These are phyloP conservation scores for Trypanosoma theileri DNA, from an alignment of 208 protist species.

Conservation along the genomic window DNA sequence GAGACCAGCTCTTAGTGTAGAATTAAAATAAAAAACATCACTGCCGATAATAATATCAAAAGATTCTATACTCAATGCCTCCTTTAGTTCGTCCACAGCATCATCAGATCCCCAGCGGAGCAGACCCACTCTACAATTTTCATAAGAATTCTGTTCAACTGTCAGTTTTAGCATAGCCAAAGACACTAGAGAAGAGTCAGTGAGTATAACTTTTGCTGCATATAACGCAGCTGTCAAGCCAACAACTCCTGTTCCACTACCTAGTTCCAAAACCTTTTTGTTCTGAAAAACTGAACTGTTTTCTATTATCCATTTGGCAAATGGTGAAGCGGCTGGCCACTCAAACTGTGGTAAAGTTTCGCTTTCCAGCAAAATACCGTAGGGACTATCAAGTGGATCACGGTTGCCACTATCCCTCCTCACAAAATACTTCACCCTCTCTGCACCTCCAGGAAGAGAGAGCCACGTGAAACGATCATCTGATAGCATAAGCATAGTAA, in stretches of 20 bases:
- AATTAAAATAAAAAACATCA: slow-evolving; percentile 69
- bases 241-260: slow-evolving; percentile 52
- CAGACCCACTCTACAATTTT: slow-evolving; percentile 29
- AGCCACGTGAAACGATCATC: slow-evolving; percentile 19
- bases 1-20: slow-evolving; percentile 35
- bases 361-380: slow-evolving; percentile 26
- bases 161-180: slow-evolving; percentile 43
- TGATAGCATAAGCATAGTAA: slow-evolving; percentile 2
- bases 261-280: slow-evolving; percentile 59
- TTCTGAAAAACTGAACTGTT: slow-evolving; percentile 30
- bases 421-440: neutral
- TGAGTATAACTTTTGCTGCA: slow-evolving; percentile 41
- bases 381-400: neutral
- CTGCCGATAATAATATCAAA: slow-evolving; percentile 66
- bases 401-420: slow-evolving; percentile 2
- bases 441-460: neutral
- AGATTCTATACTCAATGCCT: slow-evolving; percentile 11
- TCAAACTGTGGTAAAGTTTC: slow-evolving; percentile 57
- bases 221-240: slow-evolving; percentile 37
- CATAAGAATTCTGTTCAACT: slow-evolving; percentile 3
- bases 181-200: slow-evolving; percentile 46
- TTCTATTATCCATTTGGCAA: slow-evolving; percentile 36
- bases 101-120: slow-evolving; percentile 49
- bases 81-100: slow-evolving; percentile 26
- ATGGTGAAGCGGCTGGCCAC: slow-evolving; percentile 42